These are phyloP conservation scores for Echium plantagineum DNA, from an alignment of 257 asterid genomes.

Conservation along the genomic window DNA sequence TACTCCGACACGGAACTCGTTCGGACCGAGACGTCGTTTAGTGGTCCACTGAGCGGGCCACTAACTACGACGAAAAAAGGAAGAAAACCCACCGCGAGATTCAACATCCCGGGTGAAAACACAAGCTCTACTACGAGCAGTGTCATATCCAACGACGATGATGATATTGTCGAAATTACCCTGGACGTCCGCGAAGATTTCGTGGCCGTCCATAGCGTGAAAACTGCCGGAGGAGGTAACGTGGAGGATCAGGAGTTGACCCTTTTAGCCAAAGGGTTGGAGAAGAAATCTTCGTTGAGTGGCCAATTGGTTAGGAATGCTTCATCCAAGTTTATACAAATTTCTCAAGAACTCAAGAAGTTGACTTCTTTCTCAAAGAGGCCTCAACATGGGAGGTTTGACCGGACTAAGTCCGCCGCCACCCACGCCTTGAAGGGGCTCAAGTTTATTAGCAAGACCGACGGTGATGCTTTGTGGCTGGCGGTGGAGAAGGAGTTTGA, in stretches of 20 bases:
- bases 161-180: slow-evolving; percentile 16
- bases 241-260: slow-evolving; percentile 15
- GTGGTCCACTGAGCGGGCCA: slow-evolving; percentile 9
- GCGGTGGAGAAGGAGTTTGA: slow-evolving; percentile 17
- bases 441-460: slow-evolving; percentile 25
- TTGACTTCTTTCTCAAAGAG: slow-evolving; percentile 7
- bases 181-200: slow-evolving; percentile 18
- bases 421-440: slow-evolving; percentile 26
- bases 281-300: slow-evolving; percentile 8
- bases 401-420: slow-evolving; percentile 20
- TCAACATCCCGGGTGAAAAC: slow-evolving; percentile 1
- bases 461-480: slow-evolving; percentile 20
- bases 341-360: slow-evolving; percentile 13
- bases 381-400: slow-evolving; percentile 2
- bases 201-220: slow-evolving; percentile 12
- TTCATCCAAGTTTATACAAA: slow-evolving; percentile 9
- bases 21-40: background rate
- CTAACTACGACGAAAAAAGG: slow-evolving; percentile 2
- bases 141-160: slow-evolving; percentile 4
- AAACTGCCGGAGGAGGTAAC: slow-evolving; percentile 4
- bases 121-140: background rate
- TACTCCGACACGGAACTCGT: slow-evolving; percentile 18
- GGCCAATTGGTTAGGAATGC: slow-evolving; percentile 5
- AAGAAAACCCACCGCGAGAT: slow-evolving; percentile 9
- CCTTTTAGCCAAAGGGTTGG: slow-evolving; percentile 5